These are phyloP conservation scores for Ormosia semicastrata DNA, from an alignment of 306 rosid species.

Conservation along the genomic window DNA sequence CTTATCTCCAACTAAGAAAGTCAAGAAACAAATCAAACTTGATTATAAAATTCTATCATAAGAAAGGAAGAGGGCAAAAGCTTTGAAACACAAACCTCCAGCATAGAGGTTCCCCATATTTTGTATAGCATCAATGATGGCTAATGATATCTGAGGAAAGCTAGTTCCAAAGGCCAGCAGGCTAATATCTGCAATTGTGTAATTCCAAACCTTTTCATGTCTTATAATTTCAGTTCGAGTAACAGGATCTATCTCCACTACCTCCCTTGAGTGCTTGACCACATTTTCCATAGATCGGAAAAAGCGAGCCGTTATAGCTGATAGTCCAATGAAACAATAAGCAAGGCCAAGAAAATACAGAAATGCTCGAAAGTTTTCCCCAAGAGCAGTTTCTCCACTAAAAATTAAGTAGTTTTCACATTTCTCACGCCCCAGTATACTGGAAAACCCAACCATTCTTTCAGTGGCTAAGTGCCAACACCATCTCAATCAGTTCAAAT, in stretches of 20 bases:
- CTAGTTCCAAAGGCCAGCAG: conserved; percentile 96
- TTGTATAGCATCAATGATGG: conserved; percentile 87
- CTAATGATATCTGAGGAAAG: conserved; percentile 97
- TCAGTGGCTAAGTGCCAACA: conserved; percentile 24
- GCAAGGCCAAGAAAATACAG: conserved; percentile 75
- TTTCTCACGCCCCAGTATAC: conserved; percentile 34
- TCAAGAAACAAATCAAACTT: conserved; percentile 15
- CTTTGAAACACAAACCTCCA: conserved; percentile 70
- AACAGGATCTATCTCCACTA: conserved; percentile 62
- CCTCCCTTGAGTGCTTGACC: conserved; percentile 73
- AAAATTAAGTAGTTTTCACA: conserved; percentile 74
- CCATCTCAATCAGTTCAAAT: conserved; percentile 38
- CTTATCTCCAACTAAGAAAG: background rate
- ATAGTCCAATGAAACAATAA: conserved; percentile 84
- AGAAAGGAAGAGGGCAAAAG: conserved; percentile 6
- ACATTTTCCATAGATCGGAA: conserved; percentile 89
- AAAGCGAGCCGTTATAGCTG: conserved; percentile 84
- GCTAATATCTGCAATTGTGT: conserved; percentile 88
- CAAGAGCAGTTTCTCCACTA: conserved; percentile 60
- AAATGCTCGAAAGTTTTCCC: conserved; percentile 46
- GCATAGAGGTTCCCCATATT: conserved; percentile 78
- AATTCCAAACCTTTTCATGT: conserved; percentile 89
- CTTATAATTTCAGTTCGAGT: conserved; percentile 46
- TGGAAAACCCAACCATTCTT: conserved; percentile 37
- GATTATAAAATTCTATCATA: conserved; percentile 3